Evolutionary conservation across 2,329 filamentous ascomycete species (phyloP).

Genomic region (Penicillium sp.): DNA sequence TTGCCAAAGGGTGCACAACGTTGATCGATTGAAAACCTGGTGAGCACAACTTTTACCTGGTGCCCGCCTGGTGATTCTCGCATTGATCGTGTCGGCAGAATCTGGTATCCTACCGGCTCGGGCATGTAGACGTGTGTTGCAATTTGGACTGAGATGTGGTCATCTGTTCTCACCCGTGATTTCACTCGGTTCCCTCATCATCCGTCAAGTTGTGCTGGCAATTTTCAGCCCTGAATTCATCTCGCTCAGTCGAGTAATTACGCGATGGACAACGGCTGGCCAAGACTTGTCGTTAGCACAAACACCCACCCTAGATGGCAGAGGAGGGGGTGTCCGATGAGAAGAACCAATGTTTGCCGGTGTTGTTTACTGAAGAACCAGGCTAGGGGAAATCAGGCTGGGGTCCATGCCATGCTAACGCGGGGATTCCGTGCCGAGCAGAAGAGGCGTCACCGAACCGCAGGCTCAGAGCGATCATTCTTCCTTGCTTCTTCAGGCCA

Average conservation of each 20-base stretch:
- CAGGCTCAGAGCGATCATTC: not conserved
- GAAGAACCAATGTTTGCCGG: not conserved
- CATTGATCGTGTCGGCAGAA: too few species aligned
- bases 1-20: not conserved
- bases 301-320: not conserved
- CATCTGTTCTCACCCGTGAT: not conserved
- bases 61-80: not conserved
- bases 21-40: not conserved
- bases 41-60: not conserved
- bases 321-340: not conserved
- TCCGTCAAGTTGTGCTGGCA: not conserved
- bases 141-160: not conserved
- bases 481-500: not conserved
- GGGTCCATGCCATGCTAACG: constrained; percentile 1
- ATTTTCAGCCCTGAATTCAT: not conserved
- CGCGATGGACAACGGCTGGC: not conserved
- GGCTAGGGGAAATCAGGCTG: not conserved
- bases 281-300: not conserved
- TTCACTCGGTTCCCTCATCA: not conserved
- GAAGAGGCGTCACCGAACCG: not conserved
- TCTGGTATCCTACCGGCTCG: not conserved
- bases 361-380: not conserved
- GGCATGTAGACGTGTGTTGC: not conserved
- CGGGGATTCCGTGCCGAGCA: not conserved
- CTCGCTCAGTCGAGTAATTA: not conserved